These are phyloP conservation scores for Digitaria exilis DNA, from an alignment of 202 grass and related monocot species.

Conservation along the genomic window DNA sequence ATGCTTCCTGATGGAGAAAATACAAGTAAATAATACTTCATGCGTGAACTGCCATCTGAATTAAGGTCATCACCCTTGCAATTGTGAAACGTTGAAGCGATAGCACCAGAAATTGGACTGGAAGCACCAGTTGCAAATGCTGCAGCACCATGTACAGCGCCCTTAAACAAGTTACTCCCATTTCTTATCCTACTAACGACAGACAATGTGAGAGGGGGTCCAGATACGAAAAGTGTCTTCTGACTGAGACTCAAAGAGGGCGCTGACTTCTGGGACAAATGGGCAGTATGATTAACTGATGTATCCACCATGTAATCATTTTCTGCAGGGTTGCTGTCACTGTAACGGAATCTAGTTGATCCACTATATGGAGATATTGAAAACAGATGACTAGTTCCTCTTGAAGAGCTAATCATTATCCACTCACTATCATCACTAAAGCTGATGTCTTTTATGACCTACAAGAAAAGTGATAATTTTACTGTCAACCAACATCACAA, in stretches of 20 bases:
- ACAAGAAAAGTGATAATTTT: conserved; percentile 38
- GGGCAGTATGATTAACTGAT: conserved; percentile 43
- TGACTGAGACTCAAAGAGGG: conserved; percentile 62
- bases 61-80: conserved; percentile 50
- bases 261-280: conserved; percentile 43
- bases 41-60: conserved; percentile 44
- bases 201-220: conserved; percentile 70
- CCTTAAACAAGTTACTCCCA: conserved; percentile 76
- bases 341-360: conserved; percentile 57
- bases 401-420: conserved; percentile 99
- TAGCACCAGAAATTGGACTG: conserved; percentile 64
- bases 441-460: conserved; percentile 99
- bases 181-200: conserved; percentile 89
- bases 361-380: conserved; percentile 73
- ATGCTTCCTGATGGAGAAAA: conserved; percentile 90
- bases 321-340: conserved; percentile 50
- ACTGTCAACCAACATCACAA: conserved; percentile 27
- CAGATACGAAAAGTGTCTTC: conserved; percentile 57
- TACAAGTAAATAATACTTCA: conserved; percentile 78
- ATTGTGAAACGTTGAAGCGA: conserved; percentile 83
- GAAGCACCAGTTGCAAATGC: conserved; percentile 69
- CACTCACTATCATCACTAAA: conserved; percentile 95
- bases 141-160: conserved; percentile 73
- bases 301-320: conserved; percentile 53
- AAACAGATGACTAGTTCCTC: conserved; percentile 89